These are phyloP conservation scores for Penicillium nordicum DNA, from an alignment of 2,329 filamentous ascomycete genomes.

Conservation along the genomic window DNA sequence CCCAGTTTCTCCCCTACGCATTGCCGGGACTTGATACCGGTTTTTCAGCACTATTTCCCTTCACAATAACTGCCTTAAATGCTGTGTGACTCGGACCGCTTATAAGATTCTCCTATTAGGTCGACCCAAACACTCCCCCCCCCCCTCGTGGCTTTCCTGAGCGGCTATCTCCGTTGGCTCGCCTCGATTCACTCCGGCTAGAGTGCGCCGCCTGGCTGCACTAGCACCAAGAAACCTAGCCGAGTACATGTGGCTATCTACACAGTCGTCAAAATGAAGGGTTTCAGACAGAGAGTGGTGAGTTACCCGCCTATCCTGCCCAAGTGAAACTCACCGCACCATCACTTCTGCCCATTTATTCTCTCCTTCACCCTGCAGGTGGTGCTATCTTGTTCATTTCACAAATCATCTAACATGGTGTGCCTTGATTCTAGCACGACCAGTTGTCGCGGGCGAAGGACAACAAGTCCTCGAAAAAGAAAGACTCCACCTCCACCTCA, in stretches of 20 bases:
- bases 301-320: slow-evolving; percentile 43
- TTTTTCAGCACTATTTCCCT: neutral
- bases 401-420: slow-evolving; percentile 8
- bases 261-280: slow-evolving; percentile 72
- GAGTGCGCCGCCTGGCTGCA: slow-evolving; percentile 36
- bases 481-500: slow-evolving; percentile 68
- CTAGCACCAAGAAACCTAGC: slow-evolving; percentile 29
- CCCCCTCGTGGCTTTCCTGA: slow-evolving; percentile 25
- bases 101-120: slow-evolving; percentile 28
- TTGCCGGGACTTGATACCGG: neutral
- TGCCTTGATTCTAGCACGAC: slow-evolving; percentile 52
- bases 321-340: slow-evolving; percentile 22
- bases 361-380: slow-evolving; percentile 21
- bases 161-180: slow-evolving; percentile 20
- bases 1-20: neutral
- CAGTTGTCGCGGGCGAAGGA: slow-evolving; percentile 92
- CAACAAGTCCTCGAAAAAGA: slow-evolving; percentile 73
- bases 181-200: slow-evolving; percentile 31
- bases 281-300: slow-evolving; percentile 96
- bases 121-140: slow-evolving; percentile 30
- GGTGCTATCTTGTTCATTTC: slow-evolving; percentile 4
- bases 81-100: slow-evolving; percentile 25
- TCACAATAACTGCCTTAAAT: neutral
- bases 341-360: slow-evolving; percentile 24
- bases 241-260: slow-evolving; percentile 38